These are phyloP conservation scores for Dactylorhiza incarnata DNA, from an alignment of 106 monocot genomes.

Conservation along the genomic window DNA sequence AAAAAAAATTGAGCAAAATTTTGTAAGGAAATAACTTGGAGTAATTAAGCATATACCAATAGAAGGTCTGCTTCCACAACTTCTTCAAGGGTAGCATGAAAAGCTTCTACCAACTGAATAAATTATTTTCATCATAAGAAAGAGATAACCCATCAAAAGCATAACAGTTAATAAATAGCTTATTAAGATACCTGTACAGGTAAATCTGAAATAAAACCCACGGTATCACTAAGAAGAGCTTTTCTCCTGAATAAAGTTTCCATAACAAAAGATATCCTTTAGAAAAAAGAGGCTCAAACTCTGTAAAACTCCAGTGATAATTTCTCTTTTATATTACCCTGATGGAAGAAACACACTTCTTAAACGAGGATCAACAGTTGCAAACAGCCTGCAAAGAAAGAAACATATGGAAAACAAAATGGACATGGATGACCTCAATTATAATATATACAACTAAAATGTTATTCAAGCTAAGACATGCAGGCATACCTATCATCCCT, in stretches of 20 bases:
- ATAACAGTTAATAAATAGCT: not conserved
- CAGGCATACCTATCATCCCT: conserved; percentile 77
- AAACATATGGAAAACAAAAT: not conserved
- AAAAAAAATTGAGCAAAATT: not conserved
- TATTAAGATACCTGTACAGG: conserved; percentile 72
- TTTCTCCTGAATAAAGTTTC: conserved; percentile 50
- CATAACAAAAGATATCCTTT: not conserved
- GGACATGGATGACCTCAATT: not conserved
- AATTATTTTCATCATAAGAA: conserved; percentile 2
- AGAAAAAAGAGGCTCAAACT: not conserved
- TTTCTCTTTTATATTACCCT: conserved; percentile 41
- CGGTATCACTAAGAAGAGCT: conserved; percentile 92
- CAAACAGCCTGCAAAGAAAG: conserved; percentile 63
- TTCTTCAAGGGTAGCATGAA: conserved; percentile 99
- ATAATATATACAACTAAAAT: not conserved
- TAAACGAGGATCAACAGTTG: conserved; percentile 96
- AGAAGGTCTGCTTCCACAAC: conserved; percentile 94
- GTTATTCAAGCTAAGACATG: conserved; percentile 8
- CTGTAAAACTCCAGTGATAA: not conserved
- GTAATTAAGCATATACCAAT: conserved; percentile 47
- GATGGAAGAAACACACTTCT: conserved; percentile 97
- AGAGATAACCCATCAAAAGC: not conserved
- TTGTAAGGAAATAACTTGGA: not conserved
- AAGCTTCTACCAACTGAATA: conserved; percentile 91
- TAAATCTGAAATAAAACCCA: conserved; percentile 96